Evolutionary conservation across 352 stramenopile species (phyloP), one percentile per base, ranked within the genome.

Genomic region (Globisporangium spiculum): DNA sequence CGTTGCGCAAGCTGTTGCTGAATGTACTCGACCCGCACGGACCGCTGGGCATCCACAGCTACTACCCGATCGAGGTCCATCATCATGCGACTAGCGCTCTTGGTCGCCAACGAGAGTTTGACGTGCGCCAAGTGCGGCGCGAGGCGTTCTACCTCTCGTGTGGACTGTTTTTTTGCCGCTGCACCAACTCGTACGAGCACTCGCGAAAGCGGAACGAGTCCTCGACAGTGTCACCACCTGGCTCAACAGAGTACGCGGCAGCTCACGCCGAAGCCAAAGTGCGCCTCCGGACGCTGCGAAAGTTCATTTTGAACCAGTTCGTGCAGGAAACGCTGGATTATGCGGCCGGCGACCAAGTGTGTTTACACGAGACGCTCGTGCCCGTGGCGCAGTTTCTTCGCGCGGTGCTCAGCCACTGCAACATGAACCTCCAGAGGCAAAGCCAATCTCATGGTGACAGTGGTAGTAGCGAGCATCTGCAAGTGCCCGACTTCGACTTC

Each of bases 91-190:
- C 10, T 44, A 24, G 3, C 20, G 1, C 30, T 32, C 14, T 10
- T 34, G 53, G 24, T 20, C 34, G 55, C 69, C 69, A 20, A 32
- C 66, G 52, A 2, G 54, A 70, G 46, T 71, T 84, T 63, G 80
- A 91, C 41, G 73, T 87, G n/a, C 71, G 66, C 3, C 46, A 63
- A 16, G 72, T 94, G 67, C 79, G 85, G 3, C 87, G 87, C 24
- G 87, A 94, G 75, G 83, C 83, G 0, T 94, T 92, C 60, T 94
- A 94, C 48, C 61, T 94, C 4, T 78, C 85, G 3, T 94, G 87
- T 63, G 87, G 87, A 0, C 60, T 94, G 1, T 86, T 93, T 55
- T 66, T 77, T 26, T 94, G 87, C 72, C 76, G 68, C 70, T 84
- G 81, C 56, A 84, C 84, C 1, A 75, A n/a, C 12, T 85, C 83